These are phyloP conservation scores for Kodamaea sp. DNA, from an alignment of 1,139 yeast species.

Conservation along the genomic window DNA sequence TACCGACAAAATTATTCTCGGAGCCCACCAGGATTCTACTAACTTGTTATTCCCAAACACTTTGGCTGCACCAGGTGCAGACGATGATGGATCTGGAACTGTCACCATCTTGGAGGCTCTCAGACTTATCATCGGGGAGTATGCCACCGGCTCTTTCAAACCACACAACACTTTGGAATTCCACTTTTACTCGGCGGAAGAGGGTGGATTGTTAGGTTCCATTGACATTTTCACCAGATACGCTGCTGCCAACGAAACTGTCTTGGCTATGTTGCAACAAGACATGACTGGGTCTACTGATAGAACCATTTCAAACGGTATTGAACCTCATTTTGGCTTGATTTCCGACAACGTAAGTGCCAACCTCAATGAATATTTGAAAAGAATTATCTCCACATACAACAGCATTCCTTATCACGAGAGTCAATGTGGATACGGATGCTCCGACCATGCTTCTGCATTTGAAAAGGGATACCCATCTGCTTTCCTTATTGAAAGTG, in stretches of 20 bases:
- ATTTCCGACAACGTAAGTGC: constrained; percentile 72
- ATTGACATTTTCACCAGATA: constrained; percentile 70
- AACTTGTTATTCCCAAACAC: constrained; percentile 70
- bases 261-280: constrained; percentile 86
- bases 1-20: constrained; percentile 61
- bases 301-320: constrained; percentile 52
- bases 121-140: constrained; percentile 52
- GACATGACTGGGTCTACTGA: constrained; percentile 91
- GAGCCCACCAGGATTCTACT: constrained; percentile 88
- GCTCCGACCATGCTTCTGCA: constrained; percentile 92
- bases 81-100: constrained; percentile 92
- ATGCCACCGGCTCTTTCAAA: constrained; percentile 36
- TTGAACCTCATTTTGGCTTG: constrained; percentile 74
- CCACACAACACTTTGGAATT: constrained; percentile 82
- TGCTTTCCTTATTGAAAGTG: constrained; percentile 78
- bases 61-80: constrained; percentile 90
- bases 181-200: constrained; percentile 95
- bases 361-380: constrained; percentile 61
- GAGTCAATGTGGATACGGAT: constrained; percentile 86
- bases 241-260: constrained; percentile 45
- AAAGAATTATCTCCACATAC: constrained; percentile 59
- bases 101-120: constrained; percentile 77
- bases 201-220: constrained; percentile 89
- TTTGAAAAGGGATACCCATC: constrained; percentile 80
- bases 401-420: constrained; percentile 70